phyloP scores from a whole-genome alignment of 2,329 filamentous ascomycete genomes.

The Aureobasidium sp. region DNA sequence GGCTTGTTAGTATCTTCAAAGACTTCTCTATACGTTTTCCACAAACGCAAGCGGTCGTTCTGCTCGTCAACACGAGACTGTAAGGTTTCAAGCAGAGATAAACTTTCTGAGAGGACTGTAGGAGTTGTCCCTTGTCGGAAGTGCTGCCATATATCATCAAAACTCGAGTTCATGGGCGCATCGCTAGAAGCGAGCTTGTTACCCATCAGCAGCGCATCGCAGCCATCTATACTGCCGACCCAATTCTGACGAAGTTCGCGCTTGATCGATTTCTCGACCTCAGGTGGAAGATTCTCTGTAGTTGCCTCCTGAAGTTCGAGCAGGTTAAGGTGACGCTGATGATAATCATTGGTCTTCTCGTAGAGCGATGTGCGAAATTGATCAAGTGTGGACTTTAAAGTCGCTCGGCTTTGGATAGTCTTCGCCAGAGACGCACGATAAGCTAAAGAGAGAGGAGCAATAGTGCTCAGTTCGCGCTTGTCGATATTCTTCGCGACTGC shows the following conservation, averaged over 20 bases:
- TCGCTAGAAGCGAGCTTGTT: slow-evolving; percentile 65
- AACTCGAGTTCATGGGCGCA: slow-evolving; percentile 70
- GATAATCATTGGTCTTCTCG: slow-evolving; percentile 66
- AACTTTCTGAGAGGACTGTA: neutral
- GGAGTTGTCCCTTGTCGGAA: slow-evolving; percentile 59
- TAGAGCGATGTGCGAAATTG: slow-evolving; percentile 73
- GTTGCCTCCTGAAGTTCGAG: neutral
- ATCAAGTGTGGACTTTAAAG: slow-evolving; percentile 60
- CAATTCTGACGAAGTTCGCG: slow-evolving; percentile 76
- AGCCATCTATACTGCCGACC: slow-evolving; percentile 80
- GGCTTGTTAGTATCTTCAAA: neutral
- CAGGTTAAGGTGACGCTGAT: slow-evolving; percentile 41
- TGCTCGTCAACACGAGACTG: slow-evolving; percentile 74
- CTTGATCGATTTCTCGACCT: slow-evolving; percentile 47
- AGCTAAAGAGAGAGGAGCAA: slow-evolving; percentile 76
- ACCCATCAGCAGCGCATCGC: slow-evolving; percentile 74
- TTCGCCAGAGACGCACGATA: slow-evolving; percentile 73
- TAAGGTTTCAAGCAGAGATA: slow-evolving; percentile 68
- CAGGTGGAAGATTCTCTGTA: slow-evolving; percentile 18
- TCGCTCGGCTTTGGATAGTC: neutral
- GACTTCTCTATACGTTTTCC: slow-evolving; percentile 63
- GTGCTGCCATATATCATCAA: slow-evolving; percentile 77
- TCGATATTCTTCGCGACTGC: slow-evolving; percentile 43
- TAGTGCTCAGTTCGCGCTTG: slow-evolving; percentile 36
- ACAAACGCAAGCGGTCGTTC: slow-evolving; percentile 72